A percentile compares a stretch with the other conserved stretches of the same genome.
These are phyloP conservation scores for Litsea cubeba DNA, from an alignment of 164 flowering plant genomes.

Conservation along the genomic window DNA sequence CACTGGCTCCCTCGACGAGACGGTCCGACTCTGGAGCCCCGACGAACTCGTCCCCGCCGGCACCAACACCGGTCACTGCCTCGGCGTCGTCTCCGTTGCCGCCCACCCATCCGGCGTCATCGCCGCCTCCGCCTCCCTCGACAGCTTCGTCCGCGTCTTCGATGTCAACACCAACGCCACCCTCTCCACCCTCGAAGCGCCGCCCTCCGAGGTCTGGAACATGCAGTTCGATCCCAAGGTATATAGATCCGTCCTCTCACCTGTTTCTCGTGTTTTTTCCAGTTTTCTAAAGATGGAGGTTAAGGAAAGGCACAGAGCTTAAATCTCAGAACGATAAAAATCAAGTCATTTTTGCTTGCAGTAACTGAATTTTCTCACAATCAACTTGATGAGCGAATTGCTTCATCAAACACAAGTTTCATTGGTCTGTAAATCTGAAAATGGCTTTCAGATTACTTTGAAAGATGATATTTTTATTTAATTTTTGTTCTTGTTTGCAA, in stretches of 20 bases:
- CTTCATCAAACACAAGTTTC: too few species aligned
- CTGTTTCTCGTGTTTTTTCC: not conserved
- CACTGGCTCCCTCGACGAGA: constrained; percentile 91
- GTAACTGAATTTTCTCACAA: too few species aligned
- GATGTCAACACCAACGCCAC: constrained; percentile 85
- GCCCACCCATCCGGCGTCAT: constrained; percentile 89
- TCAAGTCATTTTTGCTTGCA: too few species aligned
- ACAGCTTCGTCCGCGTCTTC: constrained; percentile 87
- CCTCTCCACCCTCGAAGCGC: constrained; percentile 87
- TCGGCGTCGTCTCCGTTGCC: constrained; percentile 89
- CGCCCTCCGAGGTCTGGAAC: constrained; percentile 98
- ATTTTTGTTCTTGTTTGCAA: too few species aligned
- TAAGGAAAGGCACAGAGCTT: too few species aligned
- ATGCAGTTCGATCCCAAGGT: constrained; percentile 92
- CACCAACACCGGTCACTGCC: constrained; percentile 94
- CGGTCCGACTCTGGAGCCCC: constrained; percentile 77
- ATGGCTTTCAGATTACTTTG: too few species aligned
- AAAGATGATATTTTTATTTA: too few species aligned
- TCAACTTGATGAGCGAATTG: too few species aligned
- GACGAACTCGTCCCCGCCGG: constrained; percentile 54
- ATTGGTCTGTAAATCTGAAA: too few species aligned
- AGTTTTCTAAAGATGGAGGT: too few species aligned
- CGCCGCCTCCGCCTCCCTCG: constrained; percentile 94
- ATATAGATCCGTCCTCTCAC: not conserved
- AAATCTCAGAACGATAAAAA: too few species aligned